Conservation (phyloP, 352 stramenopile species). For the Pythium dissimile region DNA sequence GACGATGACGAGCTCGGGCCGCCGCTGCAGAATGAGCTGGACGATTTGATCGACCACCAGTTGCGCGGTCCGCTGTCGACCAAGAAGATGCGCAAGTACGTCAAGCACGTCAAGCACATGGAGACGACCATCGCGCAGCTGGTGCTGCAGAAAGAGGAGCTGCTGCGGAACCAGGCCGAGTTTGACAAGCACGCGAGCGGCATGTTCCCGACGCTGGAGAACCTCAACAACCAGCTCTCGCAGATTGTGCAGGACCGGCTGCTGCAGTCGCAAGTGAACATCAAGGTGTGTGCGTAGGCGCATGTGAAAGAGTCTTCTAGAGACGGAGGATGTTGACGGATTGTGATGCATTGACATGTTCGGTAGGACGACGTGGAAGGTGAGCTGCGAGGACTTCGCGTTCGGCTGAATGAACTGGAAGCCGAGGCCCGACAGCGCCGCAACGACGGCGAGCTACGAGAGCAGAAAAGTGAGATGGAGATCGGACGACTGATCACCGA, state of each 20-base stretch:
- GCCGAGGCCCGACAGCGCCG: conserved; percentile 57
- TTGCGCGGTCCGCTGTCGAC: conserved; percentile 28
- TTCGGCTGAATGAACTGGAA: conserved; percentile 72
- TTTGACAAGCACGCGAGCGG: conserved; percentile 83
- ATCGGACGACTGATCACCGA: conserved; percentile 75
- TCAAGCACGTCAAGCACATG: conserved; percentile 65
- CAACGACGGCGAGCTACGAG: conserved; percentile 77
- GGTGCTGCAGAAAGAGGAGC: conserved; percentile 72
- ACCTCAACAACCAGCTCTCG: conserved; percentile 74
- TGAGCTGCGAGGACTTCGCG: conserved; percentile 69
- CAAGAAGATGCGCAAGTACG: conserved; percentile 50
- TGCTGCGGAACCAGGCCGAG: conserved; percentile 70
- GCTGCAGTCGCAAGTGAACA: conserved; percentile 39
- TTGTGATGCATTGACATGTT: too few species aligned
- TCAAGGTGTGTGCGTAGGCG: conserved; percentile 31
- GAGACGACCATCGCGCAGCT: conserved; percentile 75
- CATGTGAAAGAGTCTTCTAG: too few species aligned
- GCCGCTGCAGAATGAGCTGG: conserved; percentile 7
- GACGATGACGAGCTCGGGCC: conserved; percentile 14
- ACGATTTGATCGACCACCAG: conserved; percentile 14
- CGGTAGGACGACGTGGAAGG: conserved; percentile 55
- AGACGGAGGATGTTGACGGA: too few species aligned
- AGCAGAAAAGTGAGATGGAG: conserved; percentile 68
- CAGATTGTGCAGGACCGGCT: conserved; percentile 76
- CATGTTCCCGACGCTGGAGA: conserved; percentile 77